Base-by-base conservation (phyloP, 1,139 yeast genomes). In the Magnusiomyces tetraspermus region DNA sequence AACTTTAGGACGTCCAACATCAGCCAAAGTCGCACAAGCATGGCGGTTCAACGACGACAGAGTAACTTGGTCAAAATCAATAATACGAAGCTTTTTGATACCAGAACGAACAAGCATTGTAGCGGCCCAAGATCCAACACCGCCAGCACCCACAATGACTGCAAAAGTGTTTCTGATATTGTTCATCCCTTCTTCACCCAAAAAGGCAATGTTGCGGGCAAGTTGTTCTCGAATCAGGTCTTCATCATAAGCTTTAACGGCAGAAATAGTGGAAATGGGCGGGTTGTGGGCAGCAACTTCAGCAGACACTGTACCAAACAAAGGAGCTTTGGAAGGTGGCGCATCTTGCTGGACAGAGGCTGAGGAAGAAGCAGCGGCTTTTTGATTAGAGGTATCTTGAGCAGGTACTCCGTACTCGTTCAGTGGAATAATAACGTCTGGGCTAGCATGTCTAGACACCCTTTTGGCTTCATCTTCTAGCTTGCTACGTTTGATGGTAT, bases 61-160 rank as follows among this genome's bases (percentile, higher is more conserved):
- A 0, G 96, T 83, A 38, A 92, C 97, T 69, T 92, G 98, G 69
- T 92, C 98, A 66, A 92, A 92, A 70, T 92, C 98, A 56, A 92
- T 82, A 57, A 92, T 76, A 61, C 90, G 77, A 52, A 92, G 70
- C 55, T 78, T 77, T 17, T 84, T 83, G 37, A 90, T 84, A 11
- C 98, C 98, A 8, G 96, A 85, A 61, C 98, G 79, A 1, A 86
- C 86, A 55, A 92, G 75, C 88, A 94, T 88, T 1, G 96, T 85
- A 6, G 89, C 85, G 11, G 85, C 96, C 94, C 96, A 90, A 0
- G 97, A 89, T 1, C 98, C 98, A 37, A 92, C 98, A 48, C 98
- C 98, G 51, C 98, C 98, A 10, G 92, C 95, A 30, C 98, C 98
- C n/a, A 92, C 96, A 19, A 92, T 85, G 2, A 88, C 84, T 1